These are phyloP conservation scores for Limonium bicolor DNA, from an alignment of 148 eudicot species.

Conservation along the genomic window DNA sequence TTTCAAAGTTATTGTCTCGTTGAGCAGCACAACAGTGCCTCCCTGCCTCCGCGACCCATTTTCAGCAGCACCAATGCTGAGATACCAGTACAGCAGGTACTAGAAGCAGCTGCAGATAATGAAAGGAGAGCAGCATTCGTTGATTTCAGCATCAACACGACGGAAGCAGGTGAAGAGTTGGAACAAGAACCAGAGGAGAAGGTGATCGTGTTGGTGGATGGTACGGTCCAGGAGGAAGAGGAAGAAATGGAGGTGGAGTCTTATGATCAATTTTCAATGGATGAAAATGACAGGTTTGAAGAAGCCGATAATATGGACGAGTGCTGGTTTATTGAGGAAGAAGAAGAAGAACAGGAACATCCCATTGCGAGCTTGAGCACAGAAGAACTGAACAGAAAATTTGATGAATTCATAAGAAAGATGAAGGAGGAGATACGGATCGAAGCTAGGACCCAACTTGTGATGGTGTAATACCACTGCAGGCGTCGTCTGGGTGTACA, in stretches of 20 bases:
- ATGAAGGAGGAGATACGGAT: conserved; percentile 50
- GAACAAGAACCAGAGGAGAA: background rate
- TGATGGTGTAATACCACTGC: conserved; percentile 8
- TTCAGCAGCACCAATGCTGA: background rate
- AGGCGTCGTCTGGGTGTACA: no score
- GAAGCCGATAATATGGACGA: conserved; percentile 12
- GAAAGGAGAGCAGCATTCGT: background rate
- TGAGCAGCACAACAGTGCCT: no score
- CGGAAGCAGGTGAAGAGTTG: background rate
- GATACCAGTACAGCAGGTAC: background rate
- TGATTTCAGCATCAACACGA: no score
- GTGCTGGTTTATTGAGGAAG: background rate
- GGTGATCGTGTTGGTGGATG: background rate
- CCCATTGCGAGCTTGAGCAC: conserved; percentile 20
- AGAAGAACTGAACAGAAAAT: conserved; percentile 63
- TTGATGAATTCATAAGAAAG: conserved; percentile 68
- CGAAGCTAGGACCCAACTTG: conserved; percentile 37
- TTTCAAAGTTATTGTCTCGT: no score
- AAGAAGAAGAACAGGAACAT: conserved; percentile 13
- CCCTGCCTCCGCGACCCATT: background rate
- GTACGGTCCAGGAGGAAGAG: conserved; percentile 1
- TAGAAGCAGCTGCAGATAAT: background rate
- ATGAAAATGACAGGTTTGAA: background rate
- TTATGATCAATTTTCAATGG: no score
- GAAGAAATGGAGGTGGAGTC: background rate